Evolutionary conservation across 306 rosid genomes (phyloP), one percentile per base, ranked within the genome.

Genomic region (Castanopsis chinensis): DNA sequence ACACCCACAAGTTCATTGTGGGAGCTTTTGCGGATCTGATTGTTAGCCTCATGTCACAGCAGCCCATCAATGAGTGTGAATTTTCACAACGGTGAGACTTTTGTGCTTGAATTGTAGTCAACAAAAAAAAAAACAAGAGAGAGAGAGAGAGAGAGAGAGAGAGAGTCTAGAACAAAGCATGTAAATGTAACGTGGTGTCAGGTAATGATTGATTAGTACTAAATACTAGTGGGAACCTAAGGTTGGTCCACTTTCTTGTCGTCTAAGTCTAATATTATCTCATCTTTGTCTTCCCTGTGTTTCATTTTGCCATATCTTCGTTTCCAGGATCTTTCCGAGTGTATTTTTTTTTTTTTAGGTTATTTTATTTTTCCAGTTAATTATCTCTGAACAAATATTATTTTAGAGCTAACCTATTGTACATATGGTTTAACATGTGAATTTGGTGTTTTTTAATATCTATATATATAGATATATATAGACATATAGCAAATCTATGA

Each of bases 1-100:
- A 23, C 80, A 89, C 94, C 9, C 99, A 96, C 82, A 90, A 93
- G 68, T 92, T 87, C 87, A 96, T 96, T 73, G 51, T 93, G 2
- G 83, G 83, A 5, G 99, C 99, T 67, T 96, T 96, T 61, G 85
- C 96, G 2, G 98, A 96, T 79, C 92, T 96, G 5, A 79, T 93
- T 0, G 87, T 93, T 51, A 89, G 84, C 54, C 87, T 88, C 65
- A 77, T 88, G 87, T 81, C 90, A 10, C 68, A 80, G 71, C 70
- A 35, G 6, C 83, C 77, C 67, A 28, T 35, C 59, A 84, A 57
- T 5, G 80, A 49, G 30, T 75, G 75, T 73, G 78, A 74, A 85
- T 58, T 35, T 76, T 67, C 81, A n/a, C 60, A 63, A 61, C 65
- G 78, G 74, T 60, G 79, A 59, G 49, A 56, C 32, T 58, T 10